Base-by-base conservation (phyloP, 352 stramenopile genomes). In the Aphanomyces cochlioides region DNA sequence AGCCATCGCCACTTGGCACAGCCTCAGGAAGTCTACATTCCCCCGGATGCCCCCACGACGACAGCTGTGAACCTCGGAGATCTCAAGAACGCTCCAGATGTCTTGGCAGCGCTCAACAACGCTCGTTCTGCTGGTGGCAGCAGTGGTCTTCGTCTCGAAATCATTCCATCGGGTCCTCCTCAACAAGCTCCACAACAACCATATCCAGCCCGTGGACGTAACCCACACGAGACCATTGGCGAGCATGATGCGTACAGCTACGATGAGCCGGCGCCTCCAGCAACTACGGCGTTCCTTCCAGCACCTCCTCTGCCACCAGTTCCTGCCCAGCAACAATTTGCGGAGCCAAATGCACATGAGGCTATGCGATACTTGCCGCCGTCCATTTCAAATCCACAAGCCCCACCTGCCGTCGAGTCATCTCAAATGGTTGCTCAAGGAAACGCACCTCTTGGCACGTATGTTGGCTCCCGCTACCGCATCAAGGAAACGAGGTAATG, bases 401-500 rank as follows among this genome's bases (percentile, higher is more conserved):
- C 50, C 15, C 45, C 45, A 15, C 15, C 50, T 36, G 17, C 50
- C 17, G 7, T 21, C 7, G 15, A 58, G 7, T 17, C 8, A 17
- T 10, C 7, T 1, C 50, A 58, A 37, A 12, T 61, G 6, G 54
- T 61, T 12, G 19, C 54, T 12, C 54, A 37, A 41, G 28, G 28
- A 28, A 28, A 37, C 12, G 17, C 19, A 13, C 15, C 5, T 37
- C 64, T 28, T 28, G 64, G 45, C 19, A 56, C 61, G 8, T 70
- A 70, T 43, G 61, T 63, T 19, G 64, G 64, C 45, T 61, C 43
- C 10, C 64, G 64, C 17, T 70, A 70, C 54, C 64, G 64, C 40
- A 70, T 70, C 54, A 70, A 70, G 40, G 64, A 70, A 61, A 70
- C 64, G 19, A 19, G 64, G n/a, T 61, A 50, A n/a, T 28, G 28